Base-by-base conservation (phyloP, 805 yeast species). In the Saccharomyces mikatae region DNA sequence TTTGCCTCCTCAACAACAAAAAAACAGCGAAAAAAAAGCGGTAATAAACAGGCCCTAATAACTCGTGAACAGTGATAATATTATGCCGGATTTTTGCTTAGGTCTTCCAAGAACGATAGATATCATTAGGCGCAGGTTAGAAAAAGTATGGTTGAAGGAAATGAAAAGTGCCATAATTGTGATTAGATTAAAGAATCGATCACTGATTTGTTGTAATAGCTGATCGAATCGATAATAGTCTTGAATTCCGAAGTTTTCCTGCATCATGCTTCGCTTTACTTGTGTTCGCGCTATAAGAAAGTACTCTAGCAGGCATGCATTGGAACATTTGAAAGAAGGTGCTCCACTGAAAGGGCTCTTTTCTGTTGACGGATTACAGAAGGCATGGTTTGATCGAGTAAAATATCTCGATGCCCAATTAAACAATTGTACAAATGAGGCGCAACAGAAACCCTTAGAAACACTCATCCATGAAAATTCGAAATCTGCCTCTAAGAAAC, bases 331-430 rank as follows among this genome's bases (percentile, higher is more conserved):
- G 36, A 59, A 62, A 46, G 60, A 62, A 55, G 61, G 65, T 2
- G 31, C 62, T 1, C 81, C 81, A 11, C 71, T 82, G 24, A 69
- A 72, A 1, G 87, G 87, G 2, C 66, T 83, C 3, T 73, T 78
- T 54, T 74, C 82, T 3, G 51, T 73, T 0, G 58, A 72, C 47
- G 81, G 83, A 9, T 62, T 82, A n/a, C 63, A 76, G 13, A 78
- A 74, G 55, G 76, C 80, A 2, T 82, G 84, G 80, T 75, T 70
- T 57, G 70, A 74, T 24, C 75, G 82, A 60, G 72, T 76, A 2
- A 67, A 69, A 2, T 32, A 56, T 8, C 74, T 76, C 51, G 69
- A 76, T 5, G 70, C 67, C 3, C 71, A 71, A 26, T 66, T 82
- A 52, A 78, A 79, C 61, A 62, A 64, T 21, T 60, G 60, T 47